Base-by-base conservation (phyloP, 441 rosid genomes). In the Bruguiera hainesii region DNA sequence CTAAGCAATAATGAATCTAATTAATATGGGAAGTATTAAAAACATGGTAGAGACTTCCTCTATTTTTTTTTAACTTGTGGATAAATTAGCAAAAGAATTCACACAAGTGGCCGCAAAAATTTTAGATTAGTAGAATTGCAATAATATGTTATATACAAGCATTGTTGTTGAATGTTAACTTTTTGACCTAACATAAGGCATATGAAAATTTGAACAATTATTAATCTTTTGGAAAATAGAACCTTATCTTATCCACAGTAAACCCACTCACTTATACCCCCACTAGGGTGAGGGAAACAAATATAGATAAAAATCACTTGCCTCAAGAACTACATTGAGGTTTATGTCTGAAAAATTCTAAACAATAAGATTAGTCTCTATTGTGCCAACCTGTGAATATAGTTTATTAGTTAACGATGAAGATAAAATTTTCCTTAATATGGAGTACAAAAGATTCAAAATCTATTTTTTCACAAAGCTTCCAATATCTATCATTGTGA, bases 341-440 rank as follows among this genome's bases (percentile, higher is more conserved):
- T 91, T 94, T 73, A 94, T 88, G 66, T 89, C 99, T 50, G 89
- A 75, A 63, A 94, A 98, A 61, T 97, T 94, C 79, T 94, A 98
- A 74, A 89, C 91, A 69, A 98, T 97, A 70, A 97, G 98, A 85
- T 94, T 98, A 52, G 99, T 94, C 84, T 91, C 91, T 74, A 96
- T 89, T 98, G 91, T 91, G 64, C 97, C 98, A 85, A 72, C 91
- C 97, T 94, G 71, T 20, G 49, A 72, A 64, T 19, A 66, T 9
- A 67, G 68, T 49, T 66, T 67, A 29, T 63, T 56, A 57, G 48
- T 56, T 48, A 66, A 63, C 26, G 49, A 70, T 3, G 51, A 28
- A 53, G 59, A 64, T 19, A 39, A 19, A 37, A 33, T 49, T 67
- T 64, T 35, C n/a, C 46, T 30, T n/a, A 7, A 30, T 8, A 68